A percentile compares a stretch with the other conserved stretches of the same genome.
These are phyloP conservation scores for Centella asiatica DNA, from an alignment of 129 eudicot species.

Conservation along the genomic window DNA sequence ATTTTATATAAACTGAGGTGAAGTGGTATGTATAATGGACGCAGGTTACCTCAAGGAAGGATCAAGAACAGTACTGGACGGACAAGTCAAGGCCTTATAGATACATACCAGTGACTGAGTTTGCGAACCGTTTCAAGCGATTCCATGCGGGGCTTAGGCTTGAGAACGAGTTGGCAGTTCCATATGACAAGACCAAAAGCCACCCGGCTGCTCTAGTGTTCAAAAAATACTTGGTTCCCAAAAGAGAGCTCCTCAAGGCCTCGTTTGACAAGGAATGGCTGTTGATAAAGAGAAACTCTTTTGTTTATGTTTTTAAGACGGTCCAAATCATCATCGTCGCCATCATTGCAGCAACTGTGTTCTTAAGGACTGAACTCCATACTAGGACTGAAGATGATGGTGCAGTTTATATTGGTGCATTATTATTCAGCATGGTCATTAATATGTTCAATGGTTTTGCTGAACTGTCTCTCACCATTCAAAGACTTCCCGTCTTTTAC, in stretches of 20 bases:
- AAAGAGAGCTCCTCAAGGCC: conserved; percentile 60
- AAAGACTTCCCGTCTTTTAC: conserved; percentile 85
- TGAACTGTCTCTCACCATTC: conserved; percentile 59
- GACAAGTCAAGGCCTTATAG: conserved; percentile 49
- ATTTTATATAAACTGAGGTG: too few relatives aligned
- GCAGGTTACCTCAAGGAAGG: conserved; percentile 90
- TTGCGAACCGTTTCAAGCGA: conserved; percentile 51
- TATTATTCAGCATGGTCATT: conserved; percentile 50
- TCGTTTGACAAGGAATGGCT: conserved; percentile 91
- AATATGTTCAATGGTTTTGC: conserved; percentile 85
- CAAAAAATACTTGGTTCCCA: conserved; percentile 57
- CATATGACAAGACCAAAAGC: conserved; percentile 50
- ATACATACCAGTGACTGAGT: conserved; percentile 64
- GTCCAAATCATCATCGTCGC: conserved; percentile 86
- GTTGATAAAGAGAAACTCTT: conserved; percentile 62
- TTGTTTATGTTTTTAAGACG: conserved; percentile 65
- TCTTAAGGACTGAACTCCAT: conserved; percentile 62
- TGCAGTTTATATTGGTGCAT: conserved; percentile 63
- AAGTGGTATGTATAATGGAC: background rate
- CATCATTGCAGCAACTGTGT: conserved; percentile 62
- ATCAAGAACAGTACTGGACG: conserved; percentile 90
- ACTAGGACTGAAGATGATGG: conserved; percentile 57
- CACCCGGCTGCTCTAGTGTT: conserved; percentile 78
- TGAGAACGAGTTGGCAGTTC: conserved; percentile 73
- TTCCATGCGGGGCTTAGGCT: conserved; percentile 73